phyloP scores from a whole-genome alignment of 1,284 basidiomycete genomes.

The Paramarasmius palmivorus region DNA sequence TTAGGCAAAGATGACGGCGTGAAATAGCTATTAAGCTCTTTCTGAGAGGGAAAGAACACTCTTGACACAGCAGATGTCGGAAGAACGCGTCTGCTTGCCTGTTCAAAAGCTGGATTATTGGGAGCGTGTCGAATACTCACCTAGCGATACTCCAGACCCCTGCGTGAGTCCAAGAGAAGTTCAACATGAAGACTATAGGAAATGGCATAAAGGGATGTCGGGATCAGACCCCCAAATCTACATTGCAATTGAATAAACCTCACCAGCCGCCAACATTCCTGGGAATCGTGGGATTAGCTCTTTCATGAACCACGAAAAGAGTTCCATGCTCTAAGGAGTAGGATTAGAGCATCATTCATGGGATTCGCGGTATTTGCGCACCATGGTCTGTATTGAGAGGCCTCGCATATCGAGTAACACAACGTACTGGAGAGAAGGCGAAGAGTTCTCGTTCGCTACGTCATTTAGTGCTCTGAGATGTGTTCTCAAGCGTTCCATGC shows the following conservation, averaged over 20 bases:
- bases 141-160: constrained; percentile 78
- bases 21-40: constrained; percentile 64
- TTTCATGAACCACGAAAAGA: constrained; percentile 62
- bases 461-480: constrained; percentile 48
- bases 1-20: constrained; percentile 52
- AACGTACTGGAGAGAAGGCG: constrained; percentile 63
- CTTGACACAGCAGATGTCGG: constrained; percentile 69
- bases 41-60: constrained; percentile 69
- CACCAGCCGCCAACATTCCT: constrained; percentile 76
- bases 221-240: background rate
- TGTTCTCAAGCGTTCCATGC: constrained; percentile 54
- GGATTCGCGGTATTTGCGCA: constrained; percentile 35
- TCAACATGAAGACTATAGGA: constrained; percentile 80
- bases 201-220: no score
- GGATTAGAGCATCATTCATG: constrained; percentile 9
- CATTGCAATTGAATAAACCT: constrained; percentile 19
- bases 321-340: constrained; percentile 52
- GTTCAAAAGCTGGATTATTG: constrained; percentile 14
- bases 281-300: constrained; percentile 74
- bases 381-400: constrained; percentile 58
- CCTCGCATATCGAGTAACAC: constrained; percentile 67
- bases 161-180: constrained; percentile 82
- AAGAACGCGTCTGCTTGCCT: constrained; percentile 57
- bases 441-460: constrained; percentile 24
- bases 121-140: constrained; percentile 36